These are phyloP conservation scores for Suhomyces xylopsoci DNA, from an alignment of 805 yeast species.

Conservation along the genomic window DNA sequence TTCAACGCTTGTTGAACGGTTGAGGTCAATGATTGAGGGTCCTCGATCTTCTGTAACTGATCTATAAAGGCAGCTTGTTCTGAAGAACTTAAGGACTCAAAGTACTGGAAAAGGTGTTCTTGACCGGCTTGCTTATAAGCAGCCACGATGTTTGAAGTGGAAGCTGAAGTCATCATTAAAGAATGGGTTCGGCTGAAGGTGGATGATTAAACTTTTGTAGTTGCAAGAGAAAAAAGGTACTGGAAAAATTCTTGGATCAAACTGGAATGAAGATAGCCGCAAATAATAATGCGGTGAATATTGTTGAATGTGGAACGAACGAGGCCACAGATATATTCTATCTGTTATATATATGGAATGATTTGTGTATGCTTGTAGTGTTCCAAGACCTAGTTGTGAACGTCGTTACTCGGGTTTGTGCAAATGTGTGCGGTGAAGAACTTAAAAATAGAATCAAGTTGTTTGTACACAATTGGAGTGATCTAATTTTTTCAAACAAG, in stretches of 20 bases:
- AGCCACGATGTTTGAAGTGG: conserved; percentile 15
- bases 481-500: not conserved
- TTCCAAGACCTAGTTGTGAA: not conserved
- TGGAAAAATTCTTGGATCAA: not conserved
- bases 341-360: not conserved
- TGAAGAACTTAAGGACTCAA: conserved; percentile 33
- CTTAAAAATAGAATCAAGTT: not conserved
- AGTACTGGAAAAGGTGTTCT: conserved; percentile 49
- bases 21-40: conserved; percentile 39
- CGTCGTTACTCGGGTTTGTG: not conserved
- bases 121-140: conserved; percentile 48
- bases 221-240: not conserved
- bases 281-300: not conserved
- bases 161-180: conserved; percentile 9
- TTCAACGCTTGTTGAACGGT: conserved; percentile 48
- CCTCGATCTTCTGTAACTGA: conserved; percentile 41
- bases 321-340: not conserved
- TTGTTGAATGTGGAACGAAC: not conserved
- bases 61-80: conserved; percentile 34
- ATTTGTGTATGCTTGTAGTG: not conserved
- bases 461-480: not conserved
- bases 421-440: not conserved
- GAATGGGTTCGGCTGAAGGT: not conserved
- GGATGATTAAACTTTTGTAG: not conserved
- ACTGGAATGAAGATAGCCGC: not conserved